Percentiles rank a stretch among this genome's conserved stretches.
Conservation (phyloP, 345 rosid genomes). For the Dovyalis caffra region DNA sequence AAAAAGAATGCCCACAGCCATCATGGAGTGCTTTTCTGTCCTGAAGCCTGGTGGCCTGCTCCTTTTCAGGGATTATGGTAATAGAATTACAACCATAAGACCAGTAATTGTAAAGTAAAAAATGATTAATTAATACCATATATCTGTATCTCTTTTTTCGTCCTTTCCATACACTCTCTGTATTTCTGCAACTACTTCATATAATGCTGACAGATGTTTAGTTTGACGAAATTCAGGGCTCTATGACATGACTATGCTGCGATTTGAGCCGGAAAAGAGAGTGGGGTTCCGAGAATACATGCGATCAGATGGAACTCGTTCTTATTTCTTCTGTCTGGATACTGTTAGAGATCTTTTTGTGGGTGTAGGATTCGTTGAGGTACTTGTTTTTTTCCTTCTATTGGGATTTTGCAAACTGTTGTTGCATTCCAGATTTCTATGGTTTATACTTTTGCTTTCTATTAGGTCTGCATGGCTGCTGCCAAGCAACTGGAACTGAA, state of each 20-base stretch:
- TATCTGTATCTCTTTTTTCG: background rate
- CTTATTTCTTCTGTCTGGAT: conserved; percentile 81
- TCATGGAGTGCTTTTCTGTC: conserved; percentile 59
- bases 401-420: background rate
- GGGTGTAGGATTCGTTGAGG: conserved; percentile 76
- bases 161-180: background rate
- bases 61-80: conserved; percentile 88
- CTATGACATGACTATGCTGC: conserved; percentile 92
- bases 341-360: conserved; percentile 55
- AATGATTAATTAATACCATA: background rate
- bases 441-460: background rate
- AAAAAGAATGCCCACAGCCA: conserved; percentile 58
- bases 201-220: conserved; percentile 16
- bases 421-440: background rate
- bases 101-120: background rate
- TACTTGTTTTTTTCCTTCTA: conserved; percentile 18
- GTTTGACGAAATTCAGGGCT: conserved; percentile 58
- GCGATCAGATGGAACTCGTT: conserved; percentile 77
- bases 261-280: conserved; percentile 64
- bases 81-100: conserved; percentile 9
- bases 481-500: background rate
- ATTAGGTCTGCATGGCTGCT: background rate
- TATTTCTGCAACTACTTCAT: background rate
- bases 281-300: conserved; percentile 78
- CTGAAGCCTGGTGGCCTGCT: conserved; percentile 81